These are phyloP conservation scores for Dactylellina sp. DNA, from an alignment of 2,329 filamentous ascomycete species.

Conservation along the genomic window DNA sequence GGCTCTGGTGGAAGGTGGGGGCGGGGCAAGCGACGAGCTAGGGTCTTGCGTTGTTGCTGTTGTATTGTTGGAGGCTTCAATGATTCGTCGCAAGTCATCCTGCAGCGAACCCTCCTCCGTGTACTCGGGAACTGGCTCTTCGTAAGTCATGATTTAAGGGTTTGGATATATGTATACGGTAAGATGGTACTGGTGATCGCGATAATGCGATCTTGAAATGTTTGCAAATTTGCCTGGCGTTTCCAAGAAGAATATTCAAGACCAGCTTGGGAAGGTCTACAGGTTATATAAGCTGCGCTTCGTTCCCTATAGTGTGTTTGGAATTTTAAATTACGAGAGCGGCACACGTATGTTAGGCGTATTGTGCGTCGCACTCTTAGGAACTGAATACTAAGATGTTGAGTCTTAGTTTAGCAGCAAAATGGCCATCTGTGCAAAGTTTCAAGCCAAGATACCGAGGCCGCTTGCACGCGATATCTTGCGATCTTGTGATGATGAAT, in stretches of 20 bases:
- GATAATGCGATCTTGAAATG: constrained; percentile 7
- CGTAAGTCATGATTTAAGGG: constrained; percentile 1
- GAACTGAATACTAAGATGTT: constrained; percentile 9
- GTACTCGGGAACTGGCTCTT: constrained; percentile 45
- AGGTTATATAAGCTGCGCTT: constrained; percentile 25
- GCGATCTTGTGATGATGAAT: constrained; percentile 43
- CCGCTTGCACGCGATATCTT: constrained; percentile 21
- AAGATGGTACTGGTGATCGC: background rate
- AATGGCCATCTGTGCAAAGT: background rate
- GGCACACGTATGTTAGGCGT: constrained; percentile 40
- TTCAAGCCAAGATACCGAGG: constrained; percentile 40
- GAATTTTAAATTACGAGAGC: constrained; percentile 24
- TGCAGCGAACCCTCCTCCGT: constrained; percentile 46
- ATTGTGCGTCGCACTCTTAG: constrained; percentile 50
- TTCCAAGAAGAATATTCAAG: constrained; percentile 10
- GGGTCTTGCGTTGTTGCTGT: constrained; percentile 32
- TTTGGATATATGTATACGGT: background rate
- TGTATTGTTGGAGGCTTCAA: constrained; percentile 42
- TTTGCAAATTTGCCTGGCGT: constrained; percentile 16
- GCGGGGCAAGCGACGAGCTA: constrained; percentile 6
- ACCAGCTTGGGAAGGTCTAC: constrained; percentile 20
- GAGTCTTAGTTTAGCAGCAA: constrained; percentile 42
- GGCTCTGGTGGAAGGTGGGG: constrained; percentile 8
- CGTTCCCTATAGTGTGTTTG: background rate
- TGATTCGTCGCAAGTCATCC: constrained; percentile 50